These are phyloP conservation scores for Hemisphaericaspora xylofermentans DNA, from an alignment of 1,139 yeast genomes.

Conservation along the genomic window DNA sequence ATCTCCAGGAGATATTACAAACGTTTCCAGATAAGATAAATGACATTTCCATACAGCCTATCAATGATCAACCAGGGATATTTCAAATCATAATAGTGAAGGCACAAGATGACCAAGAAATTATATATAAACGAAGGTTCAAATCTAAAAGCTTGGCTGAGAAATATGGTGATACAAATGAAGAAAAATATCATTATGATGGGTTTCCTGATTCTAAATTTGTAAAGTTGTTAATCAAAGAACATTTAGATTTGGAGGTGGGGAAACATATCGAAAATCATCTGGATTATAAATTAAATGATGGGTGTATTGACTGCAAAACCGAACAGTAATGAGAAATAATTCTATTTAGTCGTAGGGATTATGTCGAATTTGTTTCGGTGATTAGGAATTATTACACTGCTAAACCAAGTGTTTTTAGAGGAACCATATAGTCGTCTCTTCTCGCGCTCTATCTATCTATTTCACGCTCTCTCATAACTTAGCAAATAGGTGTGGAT, in stretches of 20 bases:
- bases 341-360: no score
- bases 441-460: background rate
- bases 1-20: constrained; percentile 43
- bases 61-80: constrained; percentile 38
- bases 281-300: constrained; percentile 9
- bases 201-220: constrained; percentile 50
- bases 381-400: no score
- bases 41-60: constrained; percentile 42
- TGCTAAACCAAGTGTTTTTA: no score
- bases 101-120: constrained; percentile 14
- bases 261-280: constrained; percentile 29
- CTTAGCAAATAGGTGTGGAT: no score
- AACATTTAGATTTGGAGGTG: constrained; percentile 29
- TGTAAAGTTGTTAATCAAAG: constrained; percentile 35
- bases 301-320: constrained; percentile 17
- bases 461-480: no score
- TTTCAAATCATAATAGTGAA: constrained; percentile 29
- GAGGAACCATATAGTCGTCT: background rate
- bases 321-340: constrained; percentile 11
- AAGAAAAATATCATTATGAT: constrained; percentile 35
- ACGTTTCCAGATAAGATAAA: constrained; percentile 41
- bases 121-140: constrained; percentile 39
- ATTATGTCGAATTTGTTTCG: no score
- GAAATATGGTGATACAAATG: constrained; percentile 20
- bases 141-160: constrained; percentile 24